These are phyloP conservation scores for Lathyrus sativus DNA, from an alignment of 306 rosid genomes.

Conservation along the genomic window DNA sequence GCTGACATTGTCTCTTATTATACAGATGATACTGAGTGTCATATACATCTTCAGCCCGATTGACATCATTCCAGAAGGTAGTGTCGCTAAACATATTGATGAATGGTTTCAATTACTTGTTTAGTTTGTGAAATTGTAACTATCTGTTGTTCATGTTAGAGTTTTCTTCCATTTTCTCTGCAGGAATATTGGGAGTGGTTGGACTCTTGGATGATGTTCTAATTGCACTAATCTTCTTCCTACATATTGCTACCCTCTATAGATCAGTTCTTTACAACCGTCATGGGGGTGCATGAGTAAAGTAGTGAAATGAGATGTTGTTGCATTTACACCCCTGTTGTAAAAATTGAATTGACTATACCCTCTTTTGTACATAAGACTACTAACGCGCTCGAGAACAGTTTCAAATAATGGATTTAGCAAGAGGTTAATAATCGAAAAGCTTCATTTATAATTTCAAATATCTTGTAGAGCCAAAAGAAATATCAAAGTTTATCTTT, in stretches of 20 bases:
- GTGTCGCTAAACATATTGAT: not conserved
- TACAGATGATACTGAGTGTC: constrained; percentile 63
- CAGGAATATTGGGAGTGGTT: constrained; percentile 77
- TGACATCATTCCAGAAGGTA: constrained; percentile 92
- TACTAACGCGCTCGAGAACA: constrained; percentile 1
- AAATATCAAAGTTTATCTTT: not conserved
- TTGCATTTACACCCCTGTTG: constrained; percentile 10
- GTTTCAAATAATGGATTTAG: no score
- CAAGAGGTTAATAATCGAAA: no score
- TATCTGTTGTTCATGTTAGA: not conserved
- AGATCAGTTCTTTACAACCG: constrained; percentile 73
- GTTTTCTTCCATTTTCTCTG: constrained; percentile 7
- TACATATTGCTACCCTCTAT: constrained; percentile 76
- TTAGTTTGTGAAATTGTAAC: not conserved
- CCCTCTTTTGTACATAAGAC: constrained; percentile 28
- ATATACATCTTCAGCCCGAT: constrained; percentile 77
- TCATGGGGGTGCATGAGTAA: constrained; percentile 63
- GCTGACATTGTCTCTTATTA: constrained; percentile 3
- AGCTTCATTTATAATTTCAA: not conserved
- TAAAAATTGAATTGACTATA: constrained; percentile 8
- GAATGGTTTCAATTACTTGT: not conserved
- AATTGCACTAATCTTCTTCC: constrained; percentile 65
- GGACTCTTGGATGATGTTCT: constrained; percentile 84
- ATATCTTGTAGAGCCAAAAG: not conserved
- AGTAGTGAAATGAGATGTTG: not conserved